These are phyloP conservation scores for Mesotaenium endlicherianum DNA, from an alignment of 139 green algal genomes.

Conservation along the genomic window DNA sequence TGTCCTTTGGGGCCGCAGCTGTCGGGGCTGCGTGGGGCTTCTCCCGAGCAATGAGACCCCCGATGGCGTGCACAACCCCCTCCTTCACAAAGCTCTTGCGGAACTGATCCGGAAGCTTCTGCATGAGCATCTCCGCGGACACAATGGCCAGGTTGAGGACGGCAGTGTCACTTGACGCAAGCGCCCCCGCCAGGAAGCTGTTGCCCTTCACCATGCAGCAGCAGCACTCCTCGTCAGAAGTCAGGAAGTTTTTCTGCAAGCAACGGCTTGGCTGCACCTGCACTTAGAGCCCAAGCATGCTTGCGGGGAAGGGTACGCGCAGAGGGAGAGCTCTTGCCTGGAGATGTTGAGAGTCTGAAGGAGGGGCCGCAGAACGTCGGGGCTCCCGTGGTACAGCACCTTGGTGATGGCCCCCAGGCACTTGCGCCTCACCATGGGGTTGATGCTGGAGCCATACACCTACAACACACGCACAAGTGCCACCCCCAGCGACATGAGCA, in stretches of 20 bases:
- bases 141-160: conserved; percentile 40
- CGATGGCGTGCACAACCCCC: conserved; percentile 83
- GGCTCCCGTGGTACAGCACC: conserved; percentile 63
- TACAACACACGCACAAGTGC: neutral
- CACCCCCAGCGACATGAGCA: neutral
- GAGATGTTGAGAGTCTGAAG: conserved; percentile 73
- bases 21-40: neutral
- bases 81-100: conserved; percentile 81
- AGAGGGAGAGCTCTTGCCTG: conserved; percentile 23
- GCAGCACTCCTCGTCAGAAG: too few species aligned
- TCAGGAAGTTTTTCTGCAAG: neutral
- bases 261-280: neutral
- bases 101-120: conserved; percentile 80
- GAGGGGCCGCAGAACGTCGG: conserved; percentile 61
- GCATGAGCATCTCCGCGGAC: conserved; percentile 86
- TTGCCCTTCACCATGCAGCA: too few species aligned
- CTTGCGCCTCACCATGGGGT: conserved; percentile 64
- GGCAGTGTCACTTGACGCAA: conserved; percentile 66
- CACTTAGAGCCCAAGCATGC: neutral
- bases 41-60: conserved; percentile 65
- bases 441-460: conserved; percentile 49
- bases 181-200: conserved; percentile 78
- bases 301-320: neutral
- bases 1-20: neutral
- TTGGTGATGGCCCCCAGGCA: conserved; percentile 73